These are phyloP conservation scores for Vinca minor DNA, from an alignment of 257 asterid genomes.

Conservation along the genomic window DNA sequence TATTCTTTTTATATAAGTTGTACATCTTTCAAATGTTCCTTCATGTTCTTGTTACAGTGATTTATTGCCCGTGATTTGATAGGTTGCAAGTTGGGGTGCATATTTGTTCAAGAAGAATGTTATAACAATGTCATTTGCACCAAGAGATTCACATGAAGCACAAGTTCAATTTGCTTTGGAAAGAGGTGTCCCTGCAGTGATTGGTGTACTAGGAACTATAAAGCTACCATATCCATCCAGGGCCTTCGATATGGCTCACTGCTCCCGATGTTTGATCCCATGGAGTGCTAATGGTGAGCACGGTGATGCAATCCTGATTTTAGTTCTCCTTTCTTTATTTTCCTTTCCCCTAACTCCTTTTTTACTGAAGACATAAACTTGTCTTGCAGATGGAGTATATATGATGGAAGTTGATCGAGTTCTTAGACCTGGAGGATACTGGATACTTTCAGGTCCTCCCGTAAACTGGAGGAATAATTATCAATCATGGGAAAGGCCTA, in stretches of 20 bases:
- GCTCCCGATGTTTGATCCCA: slow-evolving; percentile 40
- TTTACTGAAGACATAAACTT: neutral
- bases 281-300: slow-evolving; percentile 37
- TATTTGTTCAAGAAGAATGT: slow-evolving; percentile 39
- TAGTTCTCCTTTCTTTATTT: neutral
- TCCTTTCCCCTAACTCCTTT: neutral
- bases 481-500: slow-evolving; percentile 29
- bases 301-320: neutral
- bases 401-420: slow-evolving; percentile 38
- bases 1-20: no score
- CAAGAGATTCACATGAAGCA: slow-evolving; percentile 40
- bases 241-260: slow-evolving; percentile 44
- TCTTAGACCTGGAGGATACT: slow-evolving; percentile 42
- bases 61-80: neutral
- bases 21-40: no score
- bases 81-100: slow-evolving; percentile 52
- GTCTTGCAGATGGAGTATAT: slow-evolving; percentile 27
- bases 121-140: slow-evolving; percentile 40
- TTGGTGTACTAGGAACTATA: slow-evolving; percentile 38
- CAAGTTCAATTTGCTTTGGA: slow-evolving; percentile 42
- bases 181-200: slow-evolving; percentile 41
- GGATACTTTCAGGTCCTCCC: slow-evolving; percentile 46
- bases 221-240: slow-evolving; percentile 37
- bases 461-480: slow-evolving; percentile 29
- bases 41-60: neutral